A percentile compares a stretch with the other conserved stretches of the same genome.
These are phyloP conservation scores for Blastobotrys peoriensis DNA, from an alignment of 805 yeast species.

Conservation along the genomic window DNA sequence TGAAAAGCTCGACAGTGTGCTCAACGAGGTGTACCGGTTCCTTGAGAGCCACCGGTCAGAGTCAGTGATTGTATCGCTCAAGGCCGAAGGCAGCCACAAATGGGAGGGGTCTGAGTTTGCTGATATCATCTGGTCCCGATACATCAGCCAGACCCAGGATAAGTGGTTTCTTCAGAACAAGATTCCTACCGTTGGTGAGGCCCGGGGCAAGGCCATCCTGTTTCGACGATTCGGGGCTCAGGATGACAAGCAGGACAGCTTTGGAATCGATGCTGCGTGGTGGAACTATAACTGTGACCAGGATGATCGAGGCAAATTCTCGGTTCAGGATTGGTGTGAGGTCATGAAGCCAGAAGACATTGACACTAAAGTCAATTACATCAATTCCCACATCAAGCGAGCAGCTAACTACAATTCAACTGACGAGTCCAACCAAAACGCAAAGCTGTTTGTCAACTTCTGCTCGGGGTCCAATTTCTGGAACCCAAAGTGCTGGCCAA, in stretches of 20 bases:
- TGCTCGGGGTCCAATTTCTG: conserved; percentile 70
- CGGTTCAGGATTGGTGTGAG: conserved; percentile 73
- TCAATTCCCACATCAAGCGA: conserved; percentile 47
- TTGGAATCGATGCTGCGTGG: conserved; percentile 61
- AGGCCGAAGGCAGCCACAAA: conserved; percentile 64
- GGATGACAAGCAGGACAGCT: conserved; percentile 35
- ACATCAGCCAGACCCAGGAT: conserved; percentile 43
- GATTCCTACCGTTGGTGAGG: conserved; percentile 55
- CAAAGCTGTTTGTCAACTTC: conserved; percentile 63
- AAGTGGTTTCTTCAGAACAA: conserved; percentile 54
- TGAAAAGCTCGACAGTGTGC: conserved; percentile 43
- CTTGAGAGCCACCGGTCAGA: conserved; percentile 49
- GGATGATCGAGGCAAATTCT: conserved; percentile 56
- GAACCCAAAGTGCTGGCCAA: conserved; percentile 70
- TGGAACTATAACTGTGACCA: conserved; percentile 64
- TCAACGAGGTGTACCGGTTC: conserved; percentile 56
- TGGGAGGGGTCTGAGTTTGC: conserved; percentile 67
- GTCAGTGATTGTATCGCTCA: conserved; percentile 58
- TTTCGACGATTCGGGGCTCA: conserved; percentile 68
- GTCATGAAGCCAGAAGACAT: conserved; percentile 48
- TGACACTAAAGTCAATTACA: conserved; percentile 48
- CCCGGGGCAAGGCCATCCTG: conserved; percentile 59
- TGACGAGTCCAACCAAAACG: conserved; percentile 32
- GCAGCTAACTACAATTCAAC: conserved; percentile 47
- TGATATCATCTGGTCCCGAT: conserved; percentile 52